Percentiles rank a stretch among this genome's conserved stretches.
phyloP scores from a whole-genome alignment of 2,329 filamentous ascomycete species.

The Ceratocystis albifundus region DNA sequence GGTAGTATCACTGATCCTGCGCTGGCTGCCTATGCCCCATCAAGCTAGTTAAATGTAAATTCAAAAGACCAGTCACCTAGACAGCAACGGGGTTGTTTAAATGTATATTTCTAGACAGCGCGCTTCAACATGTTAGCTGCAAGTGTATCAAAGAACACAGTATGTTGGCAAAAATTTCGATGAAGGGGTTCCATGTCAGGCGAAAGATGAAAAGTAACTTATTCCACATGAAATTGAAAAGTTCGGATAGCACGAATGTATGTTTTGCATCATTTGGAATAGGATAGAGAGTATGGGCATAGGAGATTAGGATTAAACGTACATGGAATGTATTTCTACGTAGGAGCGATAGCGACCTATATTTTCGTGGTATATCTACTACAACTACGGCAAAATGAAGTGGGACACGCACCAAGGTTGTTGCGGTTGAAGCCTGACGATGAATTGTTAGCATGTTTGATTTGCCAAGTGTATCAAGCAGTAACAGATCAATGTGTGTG shows the following conservation, averaged over 20 bases:
- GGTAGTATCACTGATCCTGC: slow-evolving; percentile 29
- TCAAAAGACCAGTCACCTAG: background rate
- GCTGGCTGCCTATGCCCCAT: slow-evolving; percentile 37
- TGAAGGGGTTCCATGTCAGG: slow-evolving; percentile 16
- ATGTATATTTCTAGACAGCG: slow-evolving; percentile 18
- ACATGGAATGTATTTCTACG: slow-evolving; percentile 16
- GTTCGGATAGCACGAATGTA: slow-evolving; percentile 22
- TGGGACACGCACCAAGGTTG: no score
- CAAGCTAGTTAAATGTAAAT: background rate
- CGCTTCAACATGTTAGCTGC: background rate
- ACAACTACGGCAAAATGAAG: background rate
- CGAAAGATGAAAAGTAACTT: slow-evolving; percentile 23
- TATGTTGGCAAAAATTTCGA: background rate
- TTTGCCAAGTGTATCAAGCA: background rate
- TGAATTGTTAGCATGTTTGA: slow-evolving; percentile 13
- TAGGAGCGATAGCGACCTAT: background rate
- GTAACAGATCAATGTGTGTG: background rate
- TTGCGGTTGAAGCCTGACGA: background rate
- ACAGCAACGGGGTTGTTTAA: slow-evolving; percentile 25
- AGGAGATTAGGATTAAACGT: slow-evolving; percentile 6
- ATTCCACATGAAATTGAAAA: slow-evolving; percentile 20
- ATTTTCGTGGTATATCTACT: background rate
- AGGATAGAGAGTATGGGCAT: background rate
- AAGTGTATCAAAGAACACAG: no score
- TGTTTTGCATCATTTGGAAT: slow-evolving; percentile 22